A percentile compares a stretch with the other conserved stretches of the same genome.
These are phyloP conservation scores for Phialophora macrospora DNA, from an alignment of 2,329 filamentous ascomycete species.

Conservation along the genomic window DNA sequence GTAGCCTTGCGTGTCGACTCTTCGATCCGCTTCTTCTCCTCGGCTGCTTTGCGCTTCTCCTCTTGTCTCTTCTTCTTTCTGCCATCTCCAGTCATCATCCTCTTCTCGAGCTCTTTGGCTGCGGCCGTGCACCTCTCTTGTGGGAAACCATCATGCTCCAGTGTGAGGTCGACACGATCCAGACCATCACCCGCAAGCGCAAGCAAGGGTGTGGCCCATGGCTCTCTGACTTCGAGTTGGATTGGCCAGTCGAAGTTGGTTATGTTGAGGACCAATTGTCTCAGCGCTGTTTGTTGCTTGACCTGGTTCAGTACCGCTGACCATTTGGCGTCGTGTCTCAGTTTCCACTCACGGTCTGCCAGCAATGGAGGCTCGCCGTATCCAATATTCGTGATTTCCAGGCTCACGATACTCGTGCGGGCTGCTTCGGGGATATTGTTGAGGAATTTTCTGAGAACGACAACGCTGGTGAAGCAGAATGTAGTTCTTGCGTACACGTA, in stretches of 20 bases:
- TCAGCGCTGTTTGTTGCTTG: constrained; percentile 27
- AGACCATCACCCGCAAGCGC: constrained; percentile 31
- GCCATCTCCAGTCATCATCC: constrained; percentile 38
- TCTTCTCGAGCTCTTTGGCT: constrained; percentile 32
- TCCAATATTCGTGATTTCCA: constrained; percentile 34
- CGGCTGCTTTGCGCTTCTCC: constrained; percentile 20
- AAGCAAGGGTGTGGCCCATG: constrained; percentile 32
- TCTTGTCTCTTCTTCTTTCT: constrained; percentile 28
- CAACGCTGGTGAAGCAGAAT: constrained; percentile 36
- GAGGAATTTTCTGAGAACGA: constrained; percentile 48
- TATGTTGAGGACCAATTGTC: constrained; percentile 30
- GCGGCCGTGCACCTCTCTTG: constrained; percentile 13
- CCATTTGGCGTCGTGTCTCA: constrained; percentile 38
- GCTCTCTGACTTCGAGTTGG: constrained; percentile 26
- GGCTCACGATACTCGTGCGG: constrained; percentile 48
- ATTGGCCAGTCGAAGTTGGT: constrained; percentile 38
- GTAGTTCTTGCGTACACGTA: constrained; percentile 38
- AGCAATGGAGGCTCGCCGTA: constrained; percentile 37
- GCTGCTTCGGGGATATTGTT: constrained; percentile 48
- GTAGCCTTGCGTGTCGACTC: constrained; percentile 27
- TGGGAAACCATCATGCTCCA: constrained; percentile 36
- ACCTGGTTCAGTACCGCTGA: constrained; percentile 25
- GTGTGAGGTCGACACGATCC: constrained; percentile 27
- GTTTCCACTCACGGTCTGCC: constrained; percentile 33
- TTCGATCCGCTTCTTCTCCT: constrained; percentile 30